Evolutionary conservation across 106 monocot genomes (phyloP).

Genomic region (Posidonia australis): DNA sequence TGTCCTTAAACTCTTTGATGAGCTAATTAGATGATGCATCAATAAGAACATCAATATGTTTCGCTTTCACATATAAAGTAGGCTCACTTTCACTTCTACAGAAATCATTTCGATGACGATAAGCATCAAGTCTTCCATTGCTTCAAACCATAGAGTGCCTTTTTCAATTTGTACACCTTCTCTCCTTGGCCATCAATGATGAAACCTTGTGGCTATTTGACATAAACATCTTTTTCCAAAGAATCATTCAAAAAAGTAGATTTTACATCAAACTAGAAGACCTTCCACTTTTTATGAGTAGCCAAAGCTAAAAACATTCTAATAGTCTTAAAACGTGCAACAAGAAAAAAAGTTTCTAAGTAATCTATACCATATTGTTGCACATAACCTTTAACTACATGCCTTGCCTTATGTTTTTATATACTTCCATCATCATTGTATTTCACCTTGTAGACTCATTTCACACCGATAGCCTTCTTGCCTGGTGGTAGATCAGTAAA

Average conservation of each 20-base stretch:
- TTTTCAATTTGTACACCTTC: neutral
- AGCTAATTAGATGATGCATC: too few relatives aligned
- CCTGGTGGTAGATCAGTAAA: neutral
- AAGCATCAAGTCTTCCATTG: neutral
- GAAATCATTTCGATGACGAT: neutral
- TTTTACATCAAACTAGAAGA: conserved; percentile 2
- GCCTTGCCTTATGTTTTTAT: neutral
- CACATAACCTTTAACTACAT: neutral
- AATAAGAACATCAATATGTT: neutral
- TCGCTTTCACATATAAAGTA: neutral
- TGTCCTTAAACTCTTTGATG: neutral
- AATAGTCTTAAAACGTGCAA: neutral
- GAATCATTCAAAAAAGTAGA: neutral
- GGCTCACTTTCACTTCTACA: neutral
- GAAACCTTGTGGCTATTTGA: neutral
- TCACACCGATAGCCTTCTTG: neutral
- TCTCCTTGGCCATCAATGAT: neutral
- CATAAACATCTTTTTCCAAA: neutral
- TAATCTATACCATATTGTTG: neutral
- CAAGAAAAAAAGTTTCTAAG: neutral
- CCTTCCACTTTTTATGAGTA: neutral
- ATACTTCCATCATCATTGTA: neutral
- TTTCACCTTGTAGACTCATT: neutral
- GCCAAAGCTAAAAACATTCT: neutral
- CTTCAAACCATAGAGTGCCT: neutral